Evolutionary conservation across 768 basidiomycete genomes (phyloP), one percentile per base, ranked within the genome.

Genomic region (Gautieria morchelliformis): DNA sequence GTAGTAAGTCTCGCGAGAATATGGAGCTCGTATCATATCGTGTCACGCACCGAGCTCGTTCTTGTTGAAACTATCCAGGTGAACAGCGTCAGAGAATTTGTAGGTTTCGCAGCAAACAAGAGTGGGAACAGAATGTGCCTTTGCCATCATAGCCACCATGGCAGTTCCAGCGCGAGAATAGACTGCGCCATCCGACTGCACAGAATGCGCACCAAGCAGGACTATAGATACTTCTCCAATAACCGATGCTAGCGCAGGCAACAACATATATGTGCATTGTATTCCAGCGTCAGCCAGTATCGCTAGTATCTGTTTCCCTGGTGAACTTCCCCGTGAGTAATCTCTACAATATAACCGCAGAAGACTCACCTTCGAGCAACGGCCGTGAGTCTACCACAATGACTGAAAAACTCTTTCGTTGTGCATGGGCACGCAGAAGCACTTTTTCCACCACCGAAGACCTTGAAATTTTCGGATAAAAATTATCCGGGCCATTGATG

Each of bases 91-190:
- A 17, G 89, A 89, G 65, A 94, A 98, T 70, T 99, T 99, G 74
- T 98, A 98, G 4, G 96, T 99, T 72, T 98, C 96, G 64, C 94
- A 96, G 62, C 93, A 97, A 24, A 96, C 93, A 37, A 99, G 82
- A 7, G 98, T 93, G 5, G 96, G 95, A 0, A 97, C 87, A 22
- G 84, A 85, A 64, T 87, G 81, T 48, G 83, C 82, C 69, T 90
- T 91, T 1, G 92, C 90, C 78, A 97, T 84, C 94, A 98, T 95
- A 1, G 94, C 91, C 6, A 98, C 92, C 63, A 93, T 79, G 0
- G 95, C 95, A 4, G 94, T 98, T 27, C 96, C 96, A 0, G 93
- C 92, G 52, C 96, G 80, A 11, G 93, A 89, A 68, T 88, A 95
- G 3, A 98, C 89, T 2, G 92, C 84, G 8, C 96, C 96, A 61